Evolutionary conservation across 306 rosid genomes (phyloP), one percentile per base, ranked within the genome.

Genomic region (Oxytropis ochrocephala): DNA sequence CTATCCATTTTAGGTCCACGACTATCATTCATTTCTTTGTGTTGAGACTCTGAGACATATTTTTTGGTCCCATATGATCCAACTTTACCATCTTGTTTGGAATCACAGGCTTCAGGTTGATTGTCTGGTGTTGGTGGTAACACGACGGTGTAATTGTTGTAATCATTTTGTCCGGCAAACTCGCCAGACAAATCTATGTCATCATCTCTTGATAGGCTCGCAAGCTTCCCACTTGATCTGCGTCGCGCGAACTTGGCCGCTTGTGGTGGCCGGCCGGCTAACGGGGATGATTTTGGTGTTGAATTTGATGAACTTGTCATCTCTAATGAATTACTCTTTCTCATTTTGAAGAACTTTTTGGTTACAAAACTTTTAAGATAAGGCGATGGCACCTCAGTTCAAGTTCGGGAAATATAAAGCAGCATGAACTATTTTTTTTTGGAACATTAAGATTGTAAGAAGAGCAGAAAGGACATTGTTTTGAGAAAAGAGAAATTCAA

Each of bases 121-220:
- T 91, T 91, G 65, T 91, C 97, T 0, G 96, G 97, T 16, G 97
- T 91, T 1, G 84, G 92, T 3, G 97, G 97, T 92, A 91, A 78
- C 88, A 83, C 64, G 11, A 91, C 97, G 1, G 96, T 91, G 86
- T 91, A 91, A 58, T 88, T 84, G 16, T 83, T 85, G 78, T 84
- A 91, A 49, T 91, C 95, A 60, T 74, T 79, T 74, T 76, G 90
- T 5, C 84, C 78, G 0, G 82, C 18, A 55, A 80, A 67, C 1
- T 88, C 96, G 17, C 92, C 86, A 0, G 86, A 81, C 61, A 81
- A 41, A 51, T 88, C 89, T 2, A 81, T 30, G 57, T 91, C 92
- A 4, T 91, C 92, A 33, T 88, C 92, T 47, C 91, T 75, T 38
- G 97, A 88, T 5, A 88, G 78, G 80, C 75, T 91, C 59, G 81